Base-by-base conservation (phyloP, 2,329 filamentous ascomycete genomes). In the Aspergillus sp. region DNA sequence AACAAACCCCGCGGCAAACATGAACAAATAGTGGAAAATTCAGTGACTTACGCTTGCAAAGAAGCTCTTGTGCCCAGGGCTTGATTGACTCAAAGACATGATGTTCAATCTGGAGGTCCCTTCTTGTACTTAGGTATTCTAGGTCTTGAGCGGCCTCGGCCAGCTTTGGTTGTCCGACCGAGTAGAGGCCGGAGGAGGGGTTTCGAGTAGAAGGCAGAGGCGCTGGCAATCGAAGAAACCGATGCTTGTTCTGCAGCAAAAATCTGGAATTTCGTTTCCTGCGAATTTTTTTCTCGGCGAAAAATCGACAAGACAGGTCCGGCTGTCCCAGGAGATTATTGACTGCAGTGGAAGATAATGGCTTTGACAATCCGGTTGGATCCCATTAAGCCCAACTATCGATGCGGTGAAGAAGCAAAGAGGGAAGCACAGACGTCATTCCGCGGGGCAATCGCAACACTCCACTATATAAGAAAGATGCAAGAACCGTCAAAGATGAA, bases 31-130 rank as follows among this genome's bases (percentile, higher is more conserved):
- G 36, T 35, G 28, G 37, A 32, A 27, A 33, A 63, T 19, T 19
- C 19, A 19, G 19, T 19, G 19, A 19, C 64, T 62, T 52, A 66
- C 64, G 48, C 59, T 61, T 35, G 61, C 61, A 50, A 61, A 64
- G 42, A 60, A 66, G 46, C 56, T 65, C 50, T 63, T 64, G 50
- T 59, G 56, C n/a, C 58, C 58, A 34, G 59, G 60, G 37, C 19
- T 19, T 42, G 55, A 51, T 35, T 54, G 54, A 19, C 59, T 58
- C 29, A 58, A 57, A 27, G 61, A 54, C 62, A 65, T 65, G 50
- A 39, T 56, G 50, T 34, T n/a, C 19, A 12, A 13, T 34, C 12
- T 34, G 12, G n/a, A 34, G 33, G 7, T 19, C 12, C 33, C 19
- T 34, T 34, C 33, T 12, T 34, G 12, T 13, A n/a, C 19, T 34